Percentiles rank a stretch among this genome's conserved stretches.
Conservation (phyloP, 2,329 filamentous ascomycete genomes). For the Trichoderma guizhouense region DNA sequence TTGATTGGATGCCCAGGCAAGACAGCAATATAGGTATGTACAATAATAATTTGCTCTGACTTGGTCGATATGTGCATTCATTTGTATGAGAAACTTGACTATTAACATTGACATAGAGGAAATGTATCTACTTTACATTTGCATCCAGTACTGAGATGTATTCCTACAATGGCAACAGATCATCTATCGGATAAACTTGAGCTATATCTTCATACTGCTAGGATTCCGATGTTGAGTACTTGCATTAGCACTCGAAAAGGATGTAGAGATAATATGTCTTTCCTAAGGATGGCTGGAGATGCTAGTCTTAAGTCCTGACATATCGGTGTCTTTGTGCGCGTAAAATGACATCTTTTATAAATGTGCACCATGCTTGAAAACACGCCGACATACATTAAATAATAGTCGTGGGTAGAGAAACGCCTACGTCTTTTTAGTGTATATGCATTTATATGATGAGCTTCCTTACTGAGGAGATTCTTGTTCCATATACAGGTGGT, state of each 20-base stretch:
- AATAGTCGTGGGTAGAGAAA: too few species aligned
- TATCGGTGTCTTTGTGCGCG: not conserved
- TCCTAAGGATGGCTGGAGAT: not conserved
- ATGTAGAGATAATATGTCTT: not conserved
- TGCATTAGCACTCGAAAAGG: fast-evolving
- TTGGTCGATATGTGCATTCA: not conserved
- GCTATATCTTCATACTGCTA: not conserved
- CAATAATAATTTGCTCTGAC: not conserved
- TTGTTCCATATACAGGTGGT: too few species aligned
- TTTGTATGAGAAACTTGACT: not conserved
- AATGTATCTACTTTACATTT: not conserved
- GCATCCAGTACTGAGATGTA: not conserved
- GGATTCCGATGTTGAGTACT: not conserved
- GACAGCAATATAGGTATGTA: not conserved
- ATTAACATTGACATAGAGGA: not conserved
- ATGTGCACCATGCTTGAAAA: too few species aligned
- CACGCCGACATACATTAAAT: too few species aligned
- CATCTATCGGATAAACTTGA: not conserved
- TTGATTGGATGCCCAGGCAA: not conserved
- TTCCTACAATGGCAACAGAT: not conserved
- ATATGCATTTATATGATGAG: too few species aligned
- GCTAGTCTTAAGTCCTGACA: not conserved
- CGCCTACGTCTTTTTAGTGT: too few species aligned
- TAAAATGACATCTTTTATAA: not conserved
- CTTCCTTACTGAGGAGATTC: too few species aligned